These are phyloP conservation scores for Colletotrichum zoysiae DNA, from an alignment of 2,329 filamentous ascomycete genomes.

Conservation along the genomic window DNA sequence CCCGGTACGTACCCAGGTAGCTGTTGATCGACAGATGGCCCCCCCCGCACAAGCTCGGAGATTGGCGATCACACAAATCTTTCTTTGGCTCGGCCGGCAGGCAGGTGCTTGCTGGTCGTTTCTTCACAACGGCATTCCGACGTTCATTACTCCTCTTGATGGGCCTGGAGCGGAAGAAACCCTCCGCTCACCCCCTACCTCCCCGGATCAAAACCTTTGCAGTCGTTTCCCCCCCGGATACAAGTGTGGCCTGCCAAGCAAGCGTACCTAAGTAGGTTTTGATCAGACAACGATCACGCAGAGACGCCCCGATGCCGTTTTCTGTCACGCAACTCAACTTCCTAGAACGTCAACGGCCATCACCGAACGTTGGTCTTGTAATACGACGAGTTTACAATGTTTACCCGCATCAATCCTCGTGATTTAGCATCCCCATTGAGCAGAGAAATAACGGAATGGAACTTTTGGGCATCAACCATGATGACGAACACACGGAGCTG, in stretches of 20 bases:
- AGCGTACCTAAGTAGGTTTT: neutral
- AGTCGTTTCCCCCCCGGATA: neutral
- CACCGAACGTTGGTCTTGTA: too few species aligned
- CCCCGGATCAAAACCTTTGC: neutral
- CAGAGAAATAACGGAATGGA: constrained; percentile 16
- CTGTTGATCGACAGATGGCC: neutral
- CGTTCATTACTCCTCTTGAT: neutral
- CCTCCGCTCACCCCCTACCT: neutral
- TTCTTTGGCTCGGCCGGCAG: neutral
- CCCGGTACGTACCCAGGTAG: neutral
- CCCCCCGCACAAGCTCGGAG: neutral
- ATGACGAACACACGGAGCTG: constrained; percentile 18
- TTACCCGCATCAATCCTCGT: neutral
- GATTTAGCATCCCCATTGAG: constrained; percentile 1
- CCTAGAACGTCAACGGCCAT: neutral
- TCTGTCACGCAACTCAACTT: neutral
- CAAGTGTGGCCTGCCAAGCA: neutral
- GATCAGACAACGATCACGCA: neutral
- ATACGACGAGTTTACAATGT: neutral
- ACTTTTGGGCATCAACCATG: constrained; percentile 18
- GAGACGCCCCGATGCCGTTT: neutral
- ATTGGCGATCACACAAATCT: neutral
- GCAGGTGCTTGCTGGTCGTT: neutral
- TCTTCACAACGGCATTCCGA: neutral
- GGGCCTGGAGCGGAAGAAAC: neutral